phyloP scores from a whole-genome alignment of 768 basidiomycete genomes.

The Gyrodon lividus region DNA sequence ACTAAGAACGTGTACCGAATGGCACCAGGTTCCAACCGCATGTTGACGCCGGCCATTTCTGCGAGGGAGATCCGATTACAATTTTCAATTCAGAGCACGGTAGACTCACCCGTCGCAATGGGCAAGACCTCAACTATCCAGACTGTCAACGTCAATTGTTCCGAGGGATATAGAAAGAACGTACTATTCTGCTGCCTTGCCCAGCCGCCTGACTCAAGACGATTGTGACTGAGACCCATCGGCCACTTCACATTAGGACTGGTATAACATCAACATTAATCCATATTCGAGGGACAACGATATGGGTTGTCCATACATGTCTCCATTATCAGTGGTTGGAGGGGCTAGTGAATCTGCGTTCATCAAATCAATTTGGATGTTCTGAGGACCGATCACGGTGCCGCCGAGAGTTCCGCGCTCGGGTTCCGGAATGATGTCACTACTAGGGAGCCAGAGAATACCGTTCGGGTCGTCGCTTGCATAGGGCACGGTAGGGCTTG shows the following conservation, averaged over 20 bases:
- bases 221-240: conserved; percentile 54
- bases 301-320: conserved; percentile 34
- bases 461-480: conserved; percentile 43
- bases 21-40: conserved; percentile 39
- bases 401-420: conserved; percentile 45
- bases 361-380: conserved; percentile 50
- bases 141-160: neutral
- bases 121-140: conserved; percentile 36
- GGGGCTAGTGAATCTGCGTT: conserved; percentile 58
- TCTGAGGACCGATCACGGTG: conserved; percentile 52
- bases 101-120: conserved; percentile 33
- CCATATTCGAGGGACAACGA: neutral
- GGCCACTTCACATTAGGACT: conserved; percentile 57
- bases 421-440: conserved; percentile 34
- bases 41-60: conserved; percentile 31
- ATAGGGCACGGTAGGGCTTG: conserved; percentile 41
- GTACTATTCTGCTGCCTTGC: conserved; percentile 55
- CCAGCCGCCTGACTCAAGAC: conserved; percentile 59
- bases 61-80: neutral
- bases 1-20: conserved; percentile 25
- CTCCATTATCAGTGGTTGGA: conserved; percentile 59
- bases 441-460: conserved; percentile 35
- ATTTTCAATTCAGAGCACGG: neutral
- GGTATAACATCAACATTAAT: neutral
- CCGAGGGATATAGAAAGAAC: conserved; percentile 3